Percentiles rank a stretch among this genome's conserved stretches.
phyloP scores from a whole-genome alignment of 1,284 basidiomycete genomes.

The Ceratobasidium sp. region DNA sequence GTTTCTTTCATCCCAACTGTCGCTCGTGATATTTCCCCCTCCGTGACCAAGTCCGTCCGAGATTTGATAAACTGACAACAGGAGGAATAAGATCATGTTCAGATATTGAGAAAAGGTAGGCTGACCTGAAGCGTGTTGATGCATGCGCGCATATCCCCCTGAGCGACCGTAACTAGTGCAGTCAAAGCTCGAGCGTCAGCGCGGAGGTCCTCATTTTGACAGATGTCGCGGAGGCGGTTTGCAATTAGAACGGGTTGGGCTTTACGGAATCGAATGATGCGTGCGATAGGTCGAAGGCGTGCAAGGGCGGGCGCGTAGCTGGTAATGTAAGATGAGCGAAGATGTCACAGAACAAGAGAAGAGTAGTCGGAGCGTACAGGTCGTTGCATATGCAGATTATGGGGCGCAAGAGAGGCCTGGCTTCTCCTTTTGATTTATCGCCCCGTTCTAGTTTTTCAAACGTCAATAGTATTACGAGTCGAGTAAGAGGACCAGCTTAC shows the following conservation, averaged over 20 bases:
- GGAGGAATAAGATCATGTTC: background rate
- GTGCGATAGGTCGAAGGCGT: slow-evolving; percentile 86
- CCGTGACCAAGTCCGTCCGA: slow-evolving; percentile 79
- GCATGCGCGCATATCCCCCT: slow-evolving; percentile 94
- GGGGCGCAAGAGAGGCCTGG: slow-evolving; percentile 86
- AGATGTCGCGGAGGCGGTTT: slow-evolving; percentile 89
- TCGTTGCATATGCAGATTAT: slow-evolving; percentile 99
- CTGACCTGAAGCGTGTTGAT: slow-evolving; percentile 92
- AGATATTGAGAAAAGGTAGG: background rate
- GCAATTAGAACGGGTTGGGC: slow-evolving; percentile 88
- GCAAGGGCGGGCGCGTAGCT: slow-evolving; percentile 77
- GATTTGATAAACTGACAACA: slow-evolving; percentile 83
- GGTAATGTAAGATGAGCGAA: background rate
- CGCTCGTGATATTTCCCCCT: slow-evolving; percentile 77
- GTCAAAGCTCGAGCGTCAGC: slow-evolving; percentile 87
- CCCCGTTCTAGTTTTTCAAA: slow-evolving; percentile 57
- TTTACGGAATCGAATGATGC: slow-evolving; percentile 87
- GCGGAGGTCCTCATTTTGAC: slow-evolving; percentile 81
- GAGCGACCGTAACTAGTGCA: slow-evolving; percentile 86
- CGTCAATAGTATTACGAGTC: background rate
- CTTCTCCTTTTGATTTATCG: slow-evolving; percentile 60
- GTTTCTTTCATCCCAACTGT: slow-evolving; percentile 91
- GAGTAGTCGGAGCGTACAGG: slow-evolving; percentile 77
- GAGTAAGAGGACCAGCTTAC: slow-evolving; percentile 58
- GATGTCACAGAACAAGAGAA: background rate